Evolutionary conservation across 78 protist genomes (phyloP).

Genomic region (Mantamonas sphyraenae): DNA sequence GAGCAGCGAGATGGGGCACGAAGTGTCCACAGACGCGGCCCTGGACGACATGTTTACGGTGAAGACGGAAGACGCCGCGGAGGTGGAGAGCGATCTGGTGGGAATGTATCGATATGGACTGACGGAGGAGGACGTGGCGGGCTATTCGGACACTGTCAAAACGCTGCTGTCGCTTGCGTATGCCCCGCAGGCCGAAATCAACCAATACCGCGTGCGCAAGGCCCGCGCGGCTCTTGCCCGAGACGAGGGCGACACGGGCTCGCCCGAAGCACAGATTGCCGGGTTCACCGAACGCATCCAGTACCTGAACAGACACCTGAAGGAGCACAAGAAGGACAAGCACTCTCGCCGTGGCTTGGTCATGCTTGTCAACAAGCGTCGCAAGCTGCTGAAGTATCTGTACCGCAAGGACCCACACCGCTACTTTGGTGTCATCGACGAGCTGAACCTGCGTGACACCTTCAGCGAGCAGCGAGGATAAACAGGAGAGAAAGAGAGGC

Average conservation of each 20-base stretch:
- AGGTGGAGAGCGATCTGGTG: too few relatives aligned
- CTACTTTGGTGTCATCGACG: neutral
- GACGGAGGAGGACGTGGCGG: too few relatives aligned
- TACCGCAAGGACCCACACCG: neutral
- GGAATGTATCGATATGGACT: too few relatives aligned
- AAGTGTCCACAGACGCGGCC: too few relatives aligned
- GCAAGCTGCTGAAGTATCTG: neutral
- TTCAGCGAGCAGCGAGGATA: neutral
- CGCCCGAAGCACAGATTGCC: neutral
- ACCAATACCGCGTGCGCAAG: neutral
- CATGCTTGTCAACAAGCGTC: neutral
- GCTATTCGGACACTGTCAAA: too few relatives aligned
- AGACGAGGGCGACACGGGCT: neutral
- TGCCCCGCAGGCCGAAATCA: neutral
- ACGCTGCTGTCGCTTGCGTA: too few relatives aligned
- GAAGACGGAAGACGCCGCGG: too few relatives aligned
- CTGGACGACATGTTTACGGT: too few relatives aligned
- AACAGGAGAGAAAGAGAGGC: too few relatives aligned
- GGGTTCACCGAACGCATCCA: neutral
- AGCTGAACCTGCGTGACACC: neutral
- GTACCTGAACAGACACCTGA: neutral
- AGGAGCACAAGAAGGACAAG: neutral
- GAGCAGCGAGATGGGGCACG: too few relatives aligned
- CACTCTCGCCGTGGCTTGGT: neutral
- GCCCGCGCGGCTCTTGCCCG: neutral